Evolutionary conservation across 108 stramenopile genomes (phyloP), one percentile per base, ranked within the genome.

Genomic region (Nitzschia sp.): DNA sequence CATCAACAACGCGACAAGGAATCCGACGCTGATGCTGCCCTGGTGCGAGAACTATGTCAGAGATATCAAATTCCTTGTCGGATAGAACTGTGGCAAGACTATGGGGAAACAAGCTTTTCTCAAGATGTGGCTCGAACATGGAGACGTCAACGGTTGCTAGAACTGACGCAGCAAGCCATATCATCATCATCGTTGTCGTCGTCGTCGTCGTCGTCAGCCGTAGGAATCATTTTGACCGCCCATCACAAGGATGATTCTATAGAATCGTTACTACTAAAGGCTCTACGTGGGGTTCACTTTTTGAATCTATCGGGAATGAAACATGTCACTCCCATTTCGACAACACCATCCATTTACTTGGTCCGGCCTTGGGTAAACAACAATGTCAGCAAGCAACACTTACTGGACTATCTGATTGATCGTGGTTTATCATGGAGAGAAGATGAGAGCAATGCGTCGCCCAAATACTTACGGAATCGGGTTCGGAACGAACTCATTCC

Each of bases 401-500:
- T 93, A 55, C 19, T 79, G 0, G 63, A 80, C 17, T 95, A 81
- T 54, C 69, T 93, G 15, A 62, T 46, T n/a, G 30, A 48, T 0
- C 55, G 74, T 23, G 46, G 64, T 1, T 64, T 73, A 17, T n/a
- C 58, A 28, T 95, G 94, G 94, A 71, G 90, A 63, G 92, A 95
- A 64, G 94, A 95, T 77, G 72, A 55, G 35, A 84, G 84, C 63
- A 95, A 95, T 71, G 57, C 54, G 28, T 77, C 83, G 0, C 56
- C 68, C 57, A 91, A 91, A 63, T 95, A 95, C 70, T 76, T 86
- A 47, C 76, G 94, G 23, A 95, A 95, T 60, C 86, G 89, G 32
- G 90, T 95, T 9, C 85, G 94, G 19, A 90, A 93, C 78, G 88
- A 95, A 67, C 46, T 95, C 64, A 77, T 95, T 9, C 94, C 94